phyloP scores from a whole-genome alignment of 2,329 filamentous ascomycete species.

The Xylariaceae sp. region DNA sequence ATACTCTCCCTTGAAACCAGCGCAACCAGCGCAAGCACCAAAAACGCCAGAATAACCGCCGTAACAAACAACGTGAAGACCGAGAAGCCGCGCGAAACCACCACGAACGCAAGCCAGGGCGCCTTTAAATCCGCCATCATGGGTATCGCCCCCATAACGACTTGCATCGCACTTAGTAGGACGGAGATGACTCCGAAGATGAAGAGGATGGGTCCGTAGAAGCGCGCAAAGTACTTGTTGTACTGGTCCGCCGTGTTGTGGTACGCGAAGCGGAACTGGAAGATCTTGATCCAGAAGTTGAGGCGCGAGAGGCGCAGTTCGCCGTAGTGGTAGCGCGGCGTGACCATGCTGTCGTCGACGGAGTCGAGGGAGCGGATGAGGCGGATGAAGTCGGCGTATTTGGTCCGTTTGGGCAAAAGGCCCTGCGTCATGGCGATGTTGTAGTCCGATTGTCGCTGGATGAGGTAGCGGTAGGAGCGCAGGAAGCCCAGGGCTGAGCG shows the following conservation, averaged over 20 bases:
- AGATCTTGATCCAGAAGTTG: slow-evolving; percentile 18
- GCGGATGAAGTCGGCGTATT: slow-evolving; percentile 36
- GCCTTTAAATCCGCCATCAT: not conserved
- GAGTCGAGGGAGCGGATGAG: slow-evolving; percentile 3
- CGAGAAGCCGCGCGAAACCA: not conserved
- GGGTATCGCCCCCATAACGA: not conserved
- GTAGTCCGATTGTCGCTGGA: slow-evolving; percentile 12
- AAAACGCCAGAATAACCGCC: not conserved
- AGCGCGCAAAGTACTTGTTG: slow-evolving; percentile 19
- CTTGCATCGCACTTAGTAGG: slow-evolving; percentile 10
- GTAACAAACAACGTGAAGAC: not conserved
- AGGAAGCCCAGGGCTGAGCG: slow-evolving; percentile 13
- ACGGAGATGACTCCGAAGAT: slow-evolving; percentile 14
- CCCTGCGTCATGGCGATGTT: not conserved
- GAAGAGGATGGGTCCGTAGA: slow-evolving; percentile 21
- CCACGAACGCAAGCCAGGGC: not conserved
- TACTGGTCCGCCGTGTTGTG: slow-evolving; percentile 19
- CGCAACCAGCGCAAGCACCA: not conserved
- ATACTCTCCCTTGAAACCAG: not conserved
- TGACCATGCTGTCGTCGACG: slow-evolving; percentile 17
- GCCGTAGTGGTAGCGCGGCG: slow-evolving; percentile 17
- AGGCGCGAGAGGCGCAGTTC: slow-evolving; percentile 18
- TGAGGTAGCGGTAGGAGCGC: slow-evolving; percentile 13
- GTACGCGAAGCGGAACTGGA: slow-evolving; percentile 16
- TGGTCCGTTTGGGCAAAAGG: slow-evolving; percentile 36